Evolutionary conservation across 2,329 filamentous ascomycete species (phyloP), one percentile per base, ranked within the genome.

Genomic region (Phialocephala sp.): DNA sequence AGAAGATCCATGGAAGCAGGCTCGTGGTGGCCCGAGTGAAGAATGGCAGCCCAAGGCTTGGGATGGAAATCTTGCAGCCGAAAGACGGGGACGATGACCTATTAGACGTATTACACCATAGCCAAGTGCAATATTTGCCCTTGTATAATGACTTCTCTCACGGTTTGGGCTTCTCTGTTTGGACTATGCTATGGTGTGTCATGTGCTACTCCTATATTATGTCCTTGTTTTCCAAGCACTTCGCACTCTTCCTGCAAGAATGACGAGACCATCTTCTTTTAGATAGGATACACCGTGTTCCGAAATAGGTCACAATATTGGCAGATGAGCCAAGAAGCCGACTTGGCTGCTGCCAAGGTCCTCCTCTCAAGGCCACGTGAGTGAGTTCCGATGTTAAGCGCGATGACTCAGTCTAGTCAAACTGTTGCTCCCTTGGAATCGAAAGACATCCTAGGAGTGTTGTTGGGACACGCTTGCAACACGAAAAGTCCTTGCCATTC

Each of bases 1-100:
- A 59, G 63, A 73, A 11, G 72, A 89, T 73, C 88, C 88, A 2
- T 91, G 88, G 88, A 84, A 84, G 36, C 82, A 80, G 68, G 80
- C 83, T 0, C 80, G 76, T n/a, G 80, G 79, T n/a, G 83, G 81
- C 0, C 86, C 87, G 0, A 82, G 88, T 62, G 88, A 91, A 74
- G 67, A 70, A 39, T 76, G 72, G 72, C 71, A 76, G 52, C 90
- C 90, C 0, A 75, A 85, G 57, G 79, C 86, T 2, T 92, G 89
- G 89, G 66, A 65, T 59, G 71, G 68, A 58, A 64, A 60, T 41
- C 8, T 66, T 39, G 52, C 63, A 57, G 9, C 63, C 37, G 35
- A 55, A 35, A 60, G 58, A 55, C 45, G 64, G 64, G 55, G 59
- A 62, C 45, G 20, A 57, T 20, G 55, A 54, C 37, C 15, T 11